phyloP scores from a whole-genome alignment of 2,329 filamentous ascomycete species.

The Penicillium sp. region DNA sequence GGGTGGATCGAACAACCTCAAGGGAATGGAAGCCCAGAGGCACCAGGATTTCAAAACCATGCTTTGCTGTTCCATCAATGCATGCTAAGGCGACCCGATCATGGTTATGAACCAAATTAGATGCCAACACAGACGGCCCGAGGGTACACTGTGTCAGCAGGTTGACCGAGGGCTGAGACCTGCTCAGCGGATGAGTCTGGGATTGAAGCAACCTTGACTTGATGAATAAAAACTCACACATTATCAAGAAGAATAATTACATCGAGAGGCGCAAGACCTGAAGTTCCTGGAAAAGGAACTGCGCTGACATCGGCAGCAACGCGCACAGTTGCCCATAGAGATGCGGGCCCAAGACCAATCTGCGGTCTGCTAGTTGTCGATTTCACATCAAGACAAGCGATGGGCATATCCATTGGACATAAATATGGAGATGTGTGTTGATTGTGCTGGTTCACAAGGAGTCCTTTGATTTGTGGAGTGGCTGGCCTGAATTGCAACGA shows the following conservation, averaged over 20 bases:
- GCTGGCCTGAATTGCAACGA: background rate
- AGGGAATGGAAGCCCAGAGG: constrained; percentile 28
- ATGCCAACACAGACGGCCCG: constrained; percentile 27
- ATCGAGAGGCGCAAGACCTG: constrained; percentile 33
- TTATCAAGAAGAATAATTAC: constrained; percentile 40
- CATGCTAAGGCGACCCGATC: constrained; percentile 33
- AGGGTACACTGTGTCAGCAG: constrained; percentile 25
- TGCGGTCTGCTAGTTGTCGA: constrained; percentile 10
- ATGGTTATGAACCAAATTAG: constrained; percentile 23
- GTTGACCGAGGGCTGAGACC: constrained; percentile 17
- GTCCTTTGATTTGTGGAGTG: background rate
- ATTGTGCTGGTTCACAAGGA: background rate
- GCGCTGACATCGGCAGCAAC: constrained; percentile 32
- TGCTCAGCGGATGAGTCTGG: constrained; percentile 6
- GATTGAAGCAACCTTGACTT: background rate
- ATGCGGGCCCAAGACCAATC: constrained; percentile 18
- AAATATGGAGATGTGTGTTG: constrained; percentile 7
- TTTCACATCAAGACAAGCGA: constrained; percentile 26
- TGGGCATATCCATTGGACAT: constrained; percentile 20
- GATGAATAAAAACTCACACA: constrained; percentile 28
- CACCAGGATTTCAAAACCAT: constrained; percentile 29
- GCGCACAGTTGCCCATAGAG: constrained; percentile 24
- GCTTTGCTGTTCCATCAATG: constrained; percentile 21
- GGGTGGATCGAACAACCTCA: constrained; percentile 20
- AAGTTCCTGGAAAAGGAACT: constrained; percentile 17